Base-by-base conservation (phyloP, 768 basidiomycete species). In the Hypsizygus marmoreus region DNA sequence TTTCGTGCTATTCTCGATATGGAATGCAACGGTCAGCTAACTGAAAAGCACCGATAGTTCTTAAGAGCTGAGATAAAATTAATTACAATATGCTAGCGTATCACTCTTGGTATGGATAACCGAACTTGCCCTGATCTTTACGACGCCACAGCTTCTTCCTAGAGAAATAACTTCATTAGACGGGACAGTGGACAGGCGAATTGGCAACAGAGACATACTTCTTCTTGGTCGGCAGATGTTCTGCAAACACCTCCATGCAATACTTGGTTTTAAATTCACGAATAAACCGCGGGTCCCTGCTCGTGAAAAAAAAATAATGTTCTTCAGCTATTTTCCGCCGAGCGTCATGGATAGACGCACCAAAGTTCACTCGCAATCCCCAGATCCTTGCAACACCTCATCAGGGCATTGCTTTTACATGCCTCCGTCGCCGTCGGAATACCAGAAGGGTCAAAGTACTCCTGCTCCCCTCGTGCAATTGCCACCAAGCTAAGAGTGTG, bases 341-440 rank as follows among this genome's bases (percentile, higher is more conserved):
- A 10, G 35, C 11, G 34, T 17, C 13, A 11, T 39, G 12, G 16
- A 6, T n/a, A 52, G 20, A 4, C 20, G 17, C 58, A 93, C 94
- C 95, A 97, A 17, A 98, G 82, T 68, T 97, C 95, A 64, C 92
- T 94, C 0, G 95, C 95, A 55, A 98, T 77, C 9, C 95, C 95
- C 30, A 98, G 71, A 61, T 98, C 95, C 62, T 98, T 98, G 71
- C 91, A 94, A 65, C 95, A 97, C 24, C 95, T 76, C 95, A 97
- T 97, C 23, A 98, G 73, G 0, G 95, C 95, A 53, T 98, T 98
- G 61, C 90, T 92, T 68, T 97, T 98, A 71, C 88, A 91, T 0
- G 86, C 92, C 64, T 98, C 95, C 0, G 88, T 90, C 0, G 95
- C 95, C 0, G 95, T 98, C 2, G 95, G 81, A 39, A 98, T 83